A percentile compares a stretch with the other conserved stretches of the same genome.
Evolutionary conservation across 345 rosid genomes (phyloP).

Genomic region (Acer yangbiense): DNA sequence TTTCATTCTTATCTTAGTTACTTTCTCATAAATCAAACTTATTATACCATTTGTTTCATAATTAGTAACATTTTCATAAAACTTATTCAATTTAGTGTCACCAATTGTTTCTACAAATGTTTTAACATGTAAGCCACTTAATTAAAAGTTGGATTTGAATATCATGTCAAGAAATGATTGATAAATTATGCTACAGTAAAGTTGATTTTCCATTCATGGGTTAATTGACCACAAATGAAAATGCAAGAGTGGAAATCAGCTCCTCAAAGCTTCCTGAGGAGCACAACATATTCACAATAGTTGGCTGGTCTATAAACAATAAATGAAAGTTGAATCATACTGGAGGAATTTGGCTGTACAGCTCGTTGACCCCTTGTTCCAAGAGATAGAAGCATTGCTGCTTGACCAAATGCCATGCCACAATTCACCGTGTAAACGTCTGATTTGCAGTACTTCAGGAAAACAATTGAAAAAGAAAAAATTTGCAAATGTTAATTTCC

Average conservation of each 20-base stretch:
- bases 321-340: constrained; percentile 45
- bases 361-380: constrained; percentile 84
- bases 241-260: background rate
- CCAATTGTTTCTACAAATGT: background rate
- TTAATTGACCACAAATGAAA: background rate
- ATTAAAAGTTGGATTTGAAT: background rate
- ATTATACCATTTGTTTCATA: too few relatives aligned
- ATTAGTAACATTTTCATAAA: too few relatives aligned
- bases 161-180: background rate
- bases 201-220: background rate
- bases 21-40: too few relatives aligned
- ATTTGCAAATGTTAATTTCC: constrained; percentile 14
- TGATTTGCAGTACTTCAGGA: constrained; percentile 63
- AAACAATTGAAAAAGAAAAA: constrained; percentile 14
- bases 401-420: constrained; percentile 94
- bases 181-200: background rate
- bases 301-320: constrained; percentile 3
- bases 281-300: constrained; percentile 13
- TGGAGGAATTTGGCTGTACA: constrained; percentile 68
- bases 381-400: constrained; percentile 86
- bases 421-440: constrained; percentile 74
- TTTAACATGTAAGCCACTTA: background rate
- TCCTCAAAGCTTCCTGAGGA: background rate
- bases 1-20: too few relatives aligned
- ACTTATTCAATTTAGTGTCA: background rate